Conservation (phyloP, 345 rosid species). For the Boechera retrofracta region DNA sequence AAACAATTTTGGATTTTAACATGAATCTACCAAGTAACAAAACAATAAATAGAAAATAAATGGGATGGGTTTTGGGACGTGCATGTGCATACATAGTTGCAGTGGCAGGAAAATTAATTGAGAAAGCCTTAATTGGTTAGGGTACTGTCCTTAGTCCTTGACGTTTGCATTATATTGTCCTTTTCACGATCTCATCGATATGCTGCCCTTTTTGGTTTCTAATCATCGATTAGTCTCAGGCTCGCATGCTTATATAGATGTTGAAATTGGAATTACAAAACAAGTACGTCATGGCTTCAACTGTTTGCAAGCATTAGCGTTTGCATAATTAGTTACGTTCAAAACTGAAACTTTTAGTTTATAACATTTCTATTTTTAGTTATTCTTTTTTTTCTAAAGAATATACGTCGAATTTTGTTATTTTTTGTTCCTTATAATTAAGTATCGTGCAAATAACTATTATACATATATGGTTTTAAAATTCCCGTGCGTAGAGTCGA, state of each 20-base stretch:
- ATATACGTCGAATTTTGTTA: conserved; percentile 11
- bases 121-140: conserved; percentile 30
- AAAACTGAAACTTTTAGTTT: not conserved
- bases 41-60: not conserved
- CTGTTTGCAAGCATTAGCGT: not conserved
- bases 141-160: conserved; percentile 39
- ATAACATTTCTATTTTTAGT: not conserved
- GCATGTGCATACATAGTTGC: conserved; percentile 35
- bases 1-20: not conserved
- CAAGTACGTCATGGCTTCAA: conserved; percentile 10
- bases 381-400: not conserved
- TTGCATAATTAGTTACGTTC: not conserved
- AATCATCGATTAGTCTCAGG: conserved; percentile 23
- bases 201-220: conserved; percentile 22
- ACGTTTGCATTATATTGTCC: conserved; percentile 32
- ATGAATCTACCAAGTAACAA: not conserved
- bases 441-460: not conserved
- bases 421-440: not conserved
- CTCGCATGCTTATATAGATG: not conserved
- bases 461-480: not conserved
- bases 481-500: not conserved
- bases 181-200: conserved; percentile 21
- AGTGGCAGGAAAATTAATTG: conserved; percentile 38
- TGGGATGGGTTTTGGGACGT: conserved; percentile 19
- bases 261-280: not conserved